A percentile compares a stretch with the other conserved stretches of the same genome.
Evolutionary conservation across 176 grass and related monocot species (phyloP).

Genomic region (Areca catechu): DNA sequence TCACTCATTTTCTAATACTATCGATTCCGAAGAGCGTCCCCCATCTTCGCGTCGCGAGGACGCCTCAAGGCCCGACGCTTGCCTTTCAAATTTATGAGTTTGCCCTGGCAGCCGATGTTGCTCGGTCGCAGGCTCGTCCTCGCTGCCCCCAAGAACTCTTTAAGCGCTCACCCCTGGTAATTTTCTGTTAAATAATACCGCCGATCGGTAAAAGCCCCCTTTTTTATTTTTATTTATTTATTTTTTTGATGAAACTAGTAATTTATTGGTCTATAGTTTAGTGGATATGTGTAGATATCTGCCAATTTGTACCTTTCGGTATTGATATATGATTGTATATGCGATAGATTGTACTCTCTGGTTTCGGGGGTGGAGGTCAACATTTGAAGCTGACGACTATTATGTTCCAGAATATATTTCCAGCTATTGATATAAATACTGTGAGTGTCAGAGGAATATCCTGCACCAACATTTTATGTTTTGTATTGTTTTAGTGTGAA

Average conservation of each 20-base stretch:
- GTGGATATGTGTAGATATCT: too few species aligned
- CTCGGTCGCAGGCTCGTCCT: conserved; percentile 39
- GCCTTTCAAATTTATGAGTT: conserved; percentile 43
- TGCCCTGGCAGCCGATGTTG: conserved; percentile 35
- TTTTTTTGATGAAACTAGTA: neutral
- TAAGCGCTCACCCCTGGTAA: conserved; percentile 47
- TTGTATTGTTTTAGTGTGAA: too few species aligned
- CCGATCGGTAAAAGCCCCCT: too few species aligned
- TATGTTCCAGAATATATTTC: conserved; percentile 46
- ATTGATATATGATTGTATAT: conserved; percentile 5
- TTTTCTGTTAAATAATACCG: neutral
- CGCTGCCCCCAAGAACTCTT: conserved; percentile 51
- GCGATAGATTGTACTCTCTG: conserved; percentile 40
- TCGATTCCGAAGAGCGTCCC: conserved; percentile 46
- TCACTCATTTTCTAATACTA: conserved; percentile 56
- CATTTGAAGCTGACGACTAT: conserved; percentile 31
- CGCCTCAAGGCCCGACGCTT: conserved; percentile 41
- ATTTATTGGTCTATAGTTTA: neutral
- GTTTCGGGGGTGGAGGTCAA: conserved; percentile 29
- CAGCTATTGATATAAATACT: conserved; percentile 44
- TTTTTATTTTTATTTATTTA: too few species aligned
- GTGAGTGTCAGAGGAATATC: conserved; percentile 18
- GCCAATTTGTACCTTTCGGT: neutral
- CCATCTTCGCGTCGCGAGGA: conserved; percentile 36
- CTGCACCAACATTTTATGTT: neutral